A percentile compares a stretch with the other conserved stretches of the same genome.
phyloP scores from a whole-genome alignment of 805 yeast genomes.

The Cyberlindnera mississippiensis region DNA sequence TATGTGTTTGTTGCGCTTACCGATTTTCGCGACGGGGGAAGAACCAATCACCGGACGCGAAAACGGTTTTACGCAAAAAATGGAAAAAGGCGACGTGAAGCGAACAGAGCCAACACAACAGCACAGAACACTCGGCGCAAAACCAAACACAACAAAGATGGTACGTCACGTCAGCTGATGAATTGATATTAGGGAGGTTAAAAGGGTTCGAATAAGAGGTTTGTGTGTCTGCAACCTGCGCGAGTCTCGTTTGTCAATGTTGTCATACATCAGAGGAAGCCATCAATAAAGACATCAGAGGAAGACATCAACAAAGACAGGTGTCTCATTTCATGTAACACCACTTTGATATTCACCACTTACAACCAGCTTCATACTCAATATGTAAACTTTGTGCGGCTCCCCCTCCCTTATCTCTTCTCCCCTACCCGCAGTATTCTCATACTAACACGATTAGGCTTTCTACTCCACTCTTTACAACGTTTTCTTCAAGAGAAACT shows the following conservation, averaged over 20 bases:
- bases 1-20: neutral
- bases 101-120: neutral
- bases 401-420: too few relatives aligned
- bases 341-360: neutral
- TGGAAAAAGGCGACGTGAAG: constrained; percentile 6
- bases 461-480: constrained; percentile 52
- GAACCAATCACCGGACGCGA: constrained; percentile 15
- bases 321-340: neutral
- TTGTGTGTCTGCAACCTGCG: too few relatives aligned
- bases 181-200: too few relatives aligned
- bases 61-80: constrained; percentile 12
- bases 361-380: too few relatives aligned
- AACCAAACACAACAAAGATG: constrained; percentile 7
- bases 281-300: too few relatives aligned
- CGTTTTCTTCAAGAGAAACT: constrained; percentile 82
- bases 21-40: neutral
- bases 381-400: too few relatives aligned
- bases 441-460: constrained; percentile 27
- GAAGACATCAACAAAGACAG: too few relatives aligned
- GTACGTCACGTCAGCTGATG: too few relatives aligned
- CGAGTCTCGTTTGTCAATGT: too few relatives aligned
- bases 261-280: too few relatives aligned
- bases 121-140: neutral
- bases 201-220: too few relatives aligned
- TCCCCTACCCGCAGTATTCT: too few relatives aligned